These are phyloP conservation scores for Pyrenochaeta sp. DNA, from an alignment of 2,329 filamentous ascomycete species.

Conservation along the genomic window DNA sequence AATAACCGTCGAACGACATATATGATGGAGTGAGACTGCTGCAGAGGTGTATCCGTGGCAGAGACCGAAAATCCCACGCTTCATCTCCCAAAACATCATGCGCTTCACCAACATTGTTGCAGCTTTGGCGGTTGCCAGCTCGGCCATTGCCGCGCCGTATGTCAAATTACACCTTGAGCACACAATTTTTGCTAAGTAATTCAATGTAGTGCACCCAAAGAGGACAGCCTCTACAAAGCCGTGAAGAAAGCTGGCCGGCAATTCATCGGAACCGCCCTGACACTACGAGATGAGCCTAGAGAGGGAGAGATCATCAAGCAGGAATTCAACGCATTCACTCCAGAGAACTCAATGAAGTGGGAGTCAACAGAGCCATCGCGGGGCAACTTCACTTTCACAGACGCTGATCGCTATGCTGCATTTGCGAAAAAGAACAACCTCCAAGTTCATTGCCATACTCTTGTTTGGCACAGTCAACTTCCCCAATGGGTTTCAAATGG, in stretches of 20 bases:
- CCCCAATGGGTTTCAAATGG: constrained; percentile 51
- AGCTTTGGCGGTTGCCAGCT: constrained; percentile 30
- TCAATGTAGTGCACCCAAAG: constrained; percentile 10
- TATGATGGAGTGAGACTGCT: constrained; percentile 6
- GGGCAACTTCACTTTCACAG: constrained; percentile 49
- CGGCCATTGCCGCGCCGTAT: constrained; percentile 30
- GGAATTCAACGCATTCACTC: constrained; percentile 42
- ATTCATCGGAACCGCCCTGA: constrained; percentile 39
- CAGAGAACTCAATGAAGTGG: constrained; percentile 43
- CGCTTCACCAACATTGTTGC: constrained; percentile 37
- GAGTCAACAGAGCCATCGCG: constrained; percentile 49
- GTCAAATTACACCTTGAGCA: neutral
- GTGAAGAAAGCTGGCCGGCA: constrained; percentile 29
- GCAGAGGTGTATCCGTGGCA: constrained; percentile 7
- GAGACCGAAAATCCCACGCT: constrained; percentile 2
- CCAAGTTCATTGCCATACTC: constrained; percentile 50
- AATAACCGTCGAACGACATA: constrained; percentile 30
- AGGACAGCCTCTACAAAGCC: constrained; percentile 36
- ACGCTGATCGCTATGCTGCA: constrained; percentile 46
- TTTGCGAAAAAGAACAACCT: constrained; percentile 48
- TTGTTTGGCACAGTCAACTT: constrained; percentile 54
- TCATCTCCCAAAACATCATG: constrained; percentile 23
- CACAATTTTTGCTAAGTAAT: neutral
- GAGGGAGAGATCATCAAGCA: constrained; percentile 35
- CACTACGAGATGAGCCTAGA: constrained; percentile 32